Percentiles rank a stretch among this genome's conserved stretches.
These are phyloP conservation scores for Oehlia diaphana DNA, from an alignment of 192 early-diverging fungal species.

Conservation along the genomic window DNA sequence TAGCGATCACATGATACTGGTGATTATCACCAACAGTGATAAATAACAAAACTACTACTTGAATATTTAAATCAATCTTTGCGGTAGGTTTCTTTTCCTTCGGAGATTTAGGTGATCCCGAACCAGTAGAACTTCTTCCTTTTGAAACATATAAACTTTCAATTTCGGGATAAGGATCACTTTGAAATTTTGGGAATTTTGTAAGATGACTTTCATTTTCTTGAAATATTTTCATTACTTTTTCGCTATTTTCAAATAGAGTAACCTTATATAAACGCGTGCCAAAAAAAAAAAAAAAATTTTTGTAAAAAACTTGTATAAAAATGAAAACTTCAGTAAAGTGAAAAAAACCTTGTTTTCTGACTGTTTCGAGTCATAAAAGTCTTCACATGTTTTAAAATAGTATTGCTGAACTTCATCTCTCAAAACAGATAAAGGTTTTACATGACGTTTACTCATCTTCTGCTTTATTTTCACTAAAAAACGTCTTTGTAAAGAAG, in stretches of 20 bases:
- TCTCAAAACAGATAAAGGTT: not conserved
- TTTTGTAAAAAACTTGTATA: too few relatives aligned
- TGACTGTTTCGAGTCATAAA: not conserved
- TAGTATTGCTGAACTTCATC: not conserved
- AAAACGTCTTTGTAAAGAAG: too few relatives aligned
- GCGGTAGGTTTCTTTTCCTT: not conserved
- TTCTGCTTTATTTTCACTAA: not conserved
- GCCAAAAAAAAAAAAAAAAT: not conserved
- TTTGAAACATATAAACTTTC: not conserved
- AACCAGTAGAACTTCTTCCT: not conserved
- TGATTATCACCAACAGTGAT: too few relatives aligned
- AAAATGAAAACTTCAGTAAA: not conserved
- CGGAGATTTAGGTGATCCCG: not conserved
- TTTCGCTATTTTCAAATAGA: not conserved
- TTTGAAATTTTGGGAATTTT: not conserved
- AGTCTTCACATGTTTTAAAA: not conserved
- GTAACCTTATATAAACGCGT: not conserved
- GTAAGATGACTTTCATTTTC: not conserved
- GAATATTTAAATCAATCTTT: slow-evolving; percentile 5
- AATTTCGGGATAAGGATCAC: slow-evolving; percentile 9
- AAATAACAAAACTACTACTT: not conserved
- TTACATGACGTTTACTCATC: not conserved
- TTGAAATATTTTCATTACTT: not conserved
- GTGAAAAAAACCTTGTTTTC: not conserved
- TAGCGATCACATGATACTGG: too few relatives aligned